phyloP scores from a whole-genome alignment of 805 yeast genomes.

The Metschnikowia hibisci region DNA sequence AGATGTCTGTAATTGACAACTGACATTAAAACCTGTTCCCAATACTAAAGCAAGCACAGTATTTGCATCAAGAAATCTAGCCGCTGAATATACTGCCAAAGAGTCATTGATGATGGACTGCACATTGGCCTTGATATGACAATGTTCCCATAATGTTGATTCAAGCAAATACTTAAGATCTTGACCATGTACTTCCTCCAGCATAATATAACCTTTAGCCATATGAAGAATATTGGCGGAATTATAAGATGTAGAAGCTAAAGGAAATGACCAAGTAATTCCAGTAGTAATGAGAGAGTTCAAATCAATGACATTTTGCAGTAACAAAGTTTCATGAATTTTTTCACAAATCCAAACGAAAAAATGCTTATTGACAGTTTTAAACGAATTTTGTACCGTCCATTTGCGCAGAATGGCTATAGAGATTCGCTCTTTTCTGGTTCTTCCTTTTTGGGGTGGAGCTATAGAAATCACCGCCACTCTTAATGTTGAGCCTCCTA shows the following conservation, averaged over 20 bases:
- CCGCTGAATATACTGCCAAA: conserved; percentile 60
- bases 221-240: conserved; percentile 46
- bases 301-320: conserved; percentile 17
- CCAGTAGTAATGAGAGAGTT: conserved; percentile 34
- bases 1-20: conserved; percentile 33
- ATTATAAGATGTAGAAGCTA: conserved; percentile 38
- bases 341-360: conserved; percentile 40
- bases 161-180: conserved; percentile 44
- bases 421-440: conserved; percentile 22
- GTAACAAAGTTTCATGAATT: conserved; percentile 26
- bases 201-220: conserved; percentile 58
- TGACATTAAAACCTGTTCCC: conserved; percentile 66
- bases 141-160: conserved; percentile 21
- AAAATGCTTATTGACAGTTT: conserved; percentile 38
- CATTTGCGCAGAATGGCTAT: conserved; percentile 33
- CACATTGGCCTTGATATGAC: conserved; percentile 32
- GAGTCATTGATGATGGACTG: conserved; percentile 57
- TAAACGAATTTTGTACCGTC: conserved; percentile 36
- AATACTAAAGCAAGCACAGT: conserved; percentile 53
- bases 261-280: conserved; percentile 57
- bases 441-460: conserved; percentile 8
- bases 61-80: conserved; percentile 34
- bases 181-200: conserved; percentile 37
- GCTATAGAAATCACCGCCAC: conserved; percentile 36
- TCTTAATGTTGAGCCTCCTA: conserved; percentile 56